These are phyloP conservation scores for Populus tremula DNA, from an alignment of 345 rosid species.

Conservation along the genomic window DNA sequence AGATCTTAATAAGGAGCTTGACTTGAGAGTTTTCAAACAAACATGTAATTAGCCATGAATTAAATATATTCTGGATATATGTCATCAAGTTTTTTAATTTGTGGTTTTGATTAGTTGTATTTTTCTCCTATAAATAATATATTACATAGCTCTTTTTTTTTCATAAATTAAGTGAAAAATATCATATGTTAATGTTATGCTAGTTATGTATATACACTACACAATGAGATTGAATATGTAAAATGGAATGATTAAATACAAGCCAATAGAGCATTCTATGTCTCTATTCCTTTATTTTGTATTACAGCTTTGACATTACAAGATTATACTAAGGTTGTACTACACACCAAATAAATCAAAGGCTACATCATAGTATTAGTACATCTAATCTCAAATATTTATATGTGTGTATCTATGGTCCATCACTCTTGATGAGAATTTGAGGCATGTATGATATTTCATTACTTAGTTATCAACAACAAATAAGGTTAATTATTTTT, in stretches of 20 bases:
- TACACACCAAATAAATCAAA: background rate
- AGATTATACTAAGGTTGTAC: constrained; percentile 7
- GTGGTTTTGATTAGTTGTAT: background rate
- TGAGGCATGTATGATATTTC: background rate
- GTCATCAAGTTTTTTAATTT: background rate
- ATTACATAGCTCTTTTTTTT: background rate
- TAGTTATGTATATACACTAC: too few species aligned
- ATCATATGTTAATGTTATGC: background rate
- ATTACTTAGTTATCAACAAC: background rate
- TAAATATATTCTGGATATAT: background rate
- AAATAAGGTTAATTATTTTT: too few species aligned
- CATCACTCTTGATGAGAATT: background rate
- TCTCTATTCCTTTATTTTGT: background rate
- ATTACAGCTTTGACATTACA: constrained; percentile 27
- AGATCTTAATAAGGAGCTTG: constrained; percentile 39
- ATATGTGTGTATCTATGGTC: background rate
- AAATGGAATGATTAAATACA: background rate
- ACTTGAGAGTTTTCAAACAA: constrained; percentile 20
- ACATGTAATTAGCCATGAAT: background rate
- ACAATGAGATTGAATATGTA: background rate
- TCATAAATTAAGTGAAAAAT: background rate
- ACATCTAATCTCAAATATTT: background rate
- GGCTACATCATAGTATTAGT: background rate
- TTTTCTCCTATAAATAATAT: background rate
- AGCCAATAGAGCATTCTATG: background rate